Evolutionary conservation across 2,329 filamentous ascomycete species (phyloP), one percentile per base, ranked within the genome.

Genomic region (Aspergillus puulaauensis): DNA sequence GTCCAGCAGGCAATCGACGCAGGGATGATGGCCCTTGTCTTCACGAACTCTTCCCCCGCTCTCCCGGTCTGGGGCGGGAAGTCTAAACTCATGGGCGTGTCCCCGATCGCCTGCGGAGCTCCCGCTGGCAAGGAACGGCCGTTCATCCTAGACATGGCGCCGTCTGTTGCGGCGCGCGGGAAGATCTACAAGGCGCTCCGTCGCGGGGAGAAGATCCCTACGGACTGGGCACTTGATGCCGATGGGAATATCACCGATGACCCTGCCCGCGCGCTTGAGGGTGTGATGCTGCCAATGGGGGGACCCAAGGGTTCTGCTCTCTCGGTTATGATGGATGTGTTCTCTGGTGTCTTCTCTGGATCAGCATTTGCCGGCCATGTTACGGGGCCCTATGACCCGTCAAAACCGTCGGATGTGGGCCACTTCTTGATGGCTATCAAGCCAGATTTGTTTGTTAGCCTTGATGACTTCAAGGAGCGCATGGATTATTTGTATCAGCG

Each of bases 291-390:
- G 19, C 90, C 90, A 0, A 92, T 95, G 88, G 90, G 90, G 2
- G 90, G 91, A 0, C 90, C 90, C 0, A 95, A 95, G 72, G 91
- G 91, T 0, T 90, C 87, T 2, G 91, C 83, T 0, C 72, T 95
- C 41, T 79, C 89, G 0, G 84, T 95, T 55, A 93, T 92, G 89
- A 95, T 95, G 91, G 90, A 95, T 68, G 88, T 96, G 2, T 93
- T 95, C 69, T 92, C 89, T 0, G 90, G 90, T 1, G 77, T 79
- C n/a, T 64, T 95, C 0, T 91, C 89, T 0, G 90, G 90, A 0
- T 88, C 86, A 33, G 90, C 90, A 0, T 95, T 91, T 73, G 91
- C 89, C 0, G 90, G 90, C 0, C 80, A 89, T 66, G 90, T 95
- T 17, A 89, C 86, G 0, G 84, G 84, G 17, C 91, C 90, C 0